These are phyloP conservation scores for Alternaria viburni DNA, from an alignment of 2,329 filamentous ascomycete genomes.

Conservation along the genomic window DNA sequence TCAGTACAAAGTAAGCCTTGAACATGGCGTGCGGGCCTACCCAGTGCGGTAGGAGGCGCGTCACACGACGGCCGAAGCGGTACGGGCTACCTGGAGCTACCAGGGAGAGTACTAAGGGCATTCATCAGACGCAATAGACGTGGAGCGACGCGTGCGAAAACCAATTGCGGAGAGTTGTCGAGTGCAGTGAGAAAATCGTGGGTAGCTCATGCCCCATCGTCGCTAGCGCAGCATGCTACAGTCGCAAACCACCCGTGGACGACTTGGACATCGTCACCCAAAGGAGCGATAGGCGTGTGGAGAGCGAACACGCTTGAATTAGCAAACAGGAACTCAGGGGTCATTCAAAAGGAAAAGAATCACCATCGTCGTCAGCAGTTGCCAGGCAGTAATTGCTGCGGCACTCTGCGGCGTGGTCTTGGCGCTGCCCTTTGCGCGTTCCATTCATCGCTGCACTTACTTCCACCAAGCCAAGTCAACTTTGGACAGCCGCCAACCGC, in stretches of 20 bases:
- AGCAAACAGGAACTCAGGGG: not conserved
- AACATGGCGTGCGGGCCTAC: constrained; percentile 13
- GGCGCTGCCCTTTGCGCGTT: constrained; percentile 26
- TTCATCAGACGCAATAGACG: constrained; percentile 41
- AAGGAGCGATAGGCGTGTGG: not conserved
- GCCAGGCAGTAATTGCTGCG: not conserved
- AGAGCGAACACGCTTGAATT: not conserved
- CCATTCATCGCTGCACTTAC: constrained; percentile 31
- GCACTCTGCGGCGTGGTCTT: constrained; percentile 27
- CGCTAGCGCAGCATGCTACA: constrained; percentile 7
- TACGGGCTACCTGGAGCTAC: constrained; percentile 41
- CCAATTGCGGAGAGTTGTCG: constrained; percentile 19
- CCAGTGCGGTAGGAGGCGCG: constrained; percentile 19
- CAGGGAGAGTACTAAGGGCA: constrained; percentile 42
- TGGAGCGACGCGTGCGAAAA: constrained; percentile 12
- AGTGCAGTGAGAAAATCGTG: constrained; percentile 15
- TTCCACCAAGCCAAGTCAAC: constrained; percentile 28
- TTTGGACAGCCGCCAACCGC: constrained; percentile 22
- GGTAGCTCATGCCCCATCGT: constrained; percentile 16
- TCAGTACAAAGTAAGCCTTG: not conserved
- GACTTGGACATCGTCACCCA: not conserved
- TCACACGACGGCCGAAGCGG: constrained; percentile 24
- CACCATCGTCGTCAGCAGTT: not conserved
- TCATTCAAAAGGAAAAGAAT: not conserved
- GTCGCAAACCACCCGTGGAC: not conserved